Base-by-base conservation (phyloP, 2,329 filamentous ascomycete species). In the Scorias spongiosa region DNA sequence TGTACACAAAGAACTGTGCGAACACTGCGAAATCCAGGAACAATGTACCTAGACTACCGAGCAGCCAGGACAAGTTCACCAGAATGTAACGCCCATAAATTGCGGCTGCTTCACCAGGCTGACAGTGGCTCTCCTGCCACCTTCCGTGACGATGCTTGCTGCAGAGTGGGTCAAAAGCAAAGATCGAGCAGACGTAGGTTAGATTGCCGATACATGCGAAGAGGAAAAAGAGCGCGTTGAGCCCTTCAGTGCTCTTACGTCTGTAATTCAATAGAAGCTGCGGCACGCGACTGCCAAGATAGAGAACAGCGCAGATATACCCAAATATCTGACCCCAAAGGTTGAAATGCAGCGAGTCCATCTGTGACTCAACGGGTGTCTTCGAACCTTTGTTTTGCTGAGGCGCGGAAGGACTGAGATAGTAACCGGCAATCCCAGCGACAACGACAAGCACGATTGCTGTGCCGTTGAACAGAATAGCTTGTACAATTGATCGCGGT, bases 191-290 rank as follows among this genome's bases (percentile, higher is more conserved):
- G 14, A 95, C 88, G 57, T 93, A 96, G 0, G 88, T 95, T 51
- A 94, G 63, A 61, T 98, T 98, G 2, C 91, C 91, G 5, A 96
- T 76, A 59, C 89, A 96, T 4, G 91, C 91, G 60, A 98, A 96
- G 17, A 96, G 70, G 67, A 96, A 96, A 66, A 96, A 98, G 10
- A 96, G 73, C 66, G 95, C 79, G 51, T 84, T 89, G 15, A 98
- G 81, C 2, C 91, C 91, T 44, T 96, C 88, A 1, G 88, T 95
- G 38, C 81, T 88, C 66, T 93, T 93, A 49, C 91, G 81, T 15
- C 84, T 78, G 67, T 85, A 93, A 63, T 96, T 98, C 43, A 96
- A 76, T 7, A 95, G 71, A 1, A 98, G 71, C 66, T 98, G 91
- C 0, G 91, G 91, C 6, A 96, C 65, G 8, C 91, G 81, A 1